phyloP scores from a whole-genome alignment of 257 asterid genomes.

The Nemophila menziesii region DNA sequence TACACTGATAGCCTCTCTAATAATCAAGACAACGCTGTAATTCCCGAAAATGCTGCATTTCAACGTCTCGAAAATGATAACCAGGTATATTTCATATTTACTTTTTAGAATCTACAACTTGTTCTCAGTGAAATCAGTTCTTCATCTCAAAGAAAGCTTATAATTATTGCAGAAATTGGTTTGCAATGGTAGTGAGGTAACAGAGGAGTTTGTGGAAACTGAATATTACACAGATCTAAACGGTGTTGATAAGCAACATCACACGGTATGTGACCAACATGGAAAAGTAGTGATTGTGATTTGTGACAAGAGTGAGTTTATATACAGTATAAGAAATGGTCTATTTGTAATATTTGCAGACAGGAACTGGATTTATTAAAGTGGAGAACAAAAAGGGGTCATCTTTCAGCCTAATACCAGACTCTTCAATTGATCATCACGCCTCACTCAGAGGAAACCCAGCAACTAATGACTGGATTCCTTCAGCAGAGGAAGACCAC shows the following conservation, averaged over 20 bases:
- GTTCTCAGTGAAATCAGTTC: background rate
- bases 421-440: constrained; percentile 36
- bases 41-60: constrained; percentile 47
- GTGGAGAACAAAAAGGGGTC: constrained; percentile 27
- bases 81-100: constrained; percentile 22
- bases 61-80: constrained; percentile 56
- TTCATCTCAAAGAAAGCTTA: background rate
- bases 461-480: constrained; percentile 97
- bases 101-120: background rate
- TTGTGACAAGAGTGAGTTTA: background rate
- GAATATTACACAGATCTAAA: constrained; percentile 80
- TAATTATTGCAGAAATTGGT: constrained; percentile 43
- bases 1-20: constrained; percentile 36
- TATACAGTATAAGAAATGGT: too few species aligned
- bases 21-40: constrained; percentile 9
- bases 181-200: constrained; percentile 28
- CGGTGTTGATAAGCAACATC: constrained; percentile 70
- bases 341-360: constrained; percentile 23
- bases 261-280: constrained; percentile 37
- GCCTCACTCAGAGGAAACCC: constrained; percentile 69
- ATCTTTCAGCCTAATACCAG: constrained; percentile 35
- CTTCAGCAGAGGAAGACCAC: constrained; percentile 23
- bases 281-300: background rate
- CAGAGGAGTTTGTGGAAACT: constrained; percentile 71
- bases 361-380: constrained; percentile 84